These are phyloP conservation scores for Dendrocalamus latiflorus DNA, from an alignment of 202 grass and related monocot species.

Conservation along the genomic window DNA sequence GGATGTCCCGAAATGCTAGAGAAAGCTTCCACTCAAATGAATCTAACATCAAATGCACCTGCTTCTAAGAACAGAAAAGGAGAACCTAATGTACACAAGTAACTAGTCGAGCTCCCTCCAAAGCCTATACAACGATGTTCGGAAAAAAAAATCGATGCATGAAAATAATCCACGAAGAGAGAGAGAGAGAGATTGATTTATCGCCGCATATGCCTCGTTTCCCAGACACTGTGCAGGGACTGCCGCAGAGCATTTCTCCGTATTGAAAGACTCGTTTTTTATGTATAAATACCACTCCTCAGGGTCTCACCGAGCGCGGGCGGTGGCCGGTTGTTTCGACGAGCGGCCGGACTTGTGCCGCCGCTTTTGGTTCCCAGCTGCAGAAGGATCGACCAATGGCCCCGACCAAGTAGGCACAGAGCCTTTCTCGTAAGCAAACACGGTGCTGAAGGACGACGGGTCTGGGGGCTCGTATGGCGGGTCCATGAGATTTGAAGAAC, in stretches of 20 bases:
- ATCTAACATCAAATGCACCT: constrained; percentile 40
- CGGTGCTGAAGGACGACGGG: constrained; percentile 74
- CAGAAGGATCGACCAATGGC: constrained; percentile 64
- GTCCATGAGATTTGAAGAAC: constrained; percentile 68
- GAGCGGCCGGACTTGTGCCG: constrained; percentile 63
- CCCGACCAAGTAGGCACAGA: constrained; percentile 73
- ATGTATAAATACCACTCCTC: constrained; percentile 38
- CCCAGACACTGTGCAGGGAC: neutral
- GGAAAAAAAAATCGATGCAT: constrained; percentile 42
- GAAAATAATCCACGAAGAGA: constrained; percentile 28
- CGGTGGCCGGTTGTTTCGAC: constrained; percentile 62
- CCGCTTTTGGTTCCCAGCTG: constrained; percentile 49
- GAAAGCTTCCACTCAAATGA: constrained; percentile 37
- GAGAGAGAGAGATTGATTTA: constrained; percentile 22
- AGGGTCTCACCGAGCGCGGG: constrained; percentile 43
- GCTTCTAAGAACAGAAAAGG: constrained; percentile 39
- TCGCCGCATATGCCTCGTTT: neutral
- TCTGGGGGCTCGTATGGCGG: constrained; percentile 61
- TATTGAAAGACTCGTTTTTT: constrained; percentile 7
- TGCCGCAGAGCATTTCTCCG: constrained; percentile 7
- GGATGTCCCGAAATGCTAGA: constrained; percentile 26
- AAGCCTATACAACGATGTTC: constrained; percentile 48
- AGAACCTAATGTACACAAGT: constrained; percentile 61
- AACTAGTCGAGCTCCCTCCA: constrained; percentile 44
- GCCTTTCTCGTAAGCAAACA: constrained; percentile 69